Base-by-base conservation (phyloP, 345 rosid genomes). In the Syzygium oleosum region DNA sequence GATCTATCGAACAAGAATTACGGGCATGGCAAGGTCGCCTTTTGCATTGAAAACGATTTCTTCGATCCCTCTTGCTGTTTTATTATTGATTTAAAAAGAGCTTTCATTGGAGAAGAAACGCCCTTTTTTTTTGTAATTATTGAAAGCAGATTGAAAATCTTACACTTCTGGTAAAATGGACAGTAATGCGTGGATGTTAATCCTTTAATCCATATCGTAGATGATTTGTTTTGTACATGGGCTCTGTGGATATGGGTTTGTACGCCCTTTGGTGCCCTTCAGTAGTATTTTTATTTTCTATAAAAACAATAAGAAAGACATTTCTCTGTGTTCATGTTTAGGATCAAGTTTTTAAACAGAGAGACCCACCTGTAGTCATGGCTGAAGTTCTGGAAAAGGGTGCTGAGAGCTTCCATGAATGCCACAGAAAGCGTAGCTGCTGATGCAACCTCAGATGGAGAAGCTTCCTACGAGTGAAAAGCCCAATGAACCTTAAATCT, bases 351-450 rank as follows among this genome's bases (percentile, higher is more conserved):
- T 3, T 83, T 15, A 11, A 55, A 53, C 22, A 51, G 15, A 88
- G 85, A 46, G 88, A 88, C 94, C 92, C 94, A 98, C 99, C 93
- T 95, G 93, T 98, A 98, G 87, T 94, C 96, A 91, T 94, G 99
- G 86, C 92, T 93, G 93, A 97, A 92, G 88, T 87, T 95, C 94
- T 96, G 94, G 79, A 98, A 98, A 88, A 95, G 51, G 31, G 95
- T 93, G 92, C 98, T 94, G 23, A 98, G 91, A 31, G 96, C 99
- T 95, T 97, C 98, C 99, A 98, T 98, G 89, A 95, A 97, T 41
- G 99, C 99, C 58, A 98, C 99, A 85, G 99, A 94, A 86, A 98
- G 91, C 11, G 99, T 95, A 68, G 98, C 99, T 87, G 99, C 97
- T 87, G 99, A 97, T 85, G 99, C 99, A 89, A 96, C 99, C 86